These are phyloP conservation scores for Cyberlindnera sargentensis DNA, from an alignment of 805 yeast species.

Conservation along the genomic window DNA sequence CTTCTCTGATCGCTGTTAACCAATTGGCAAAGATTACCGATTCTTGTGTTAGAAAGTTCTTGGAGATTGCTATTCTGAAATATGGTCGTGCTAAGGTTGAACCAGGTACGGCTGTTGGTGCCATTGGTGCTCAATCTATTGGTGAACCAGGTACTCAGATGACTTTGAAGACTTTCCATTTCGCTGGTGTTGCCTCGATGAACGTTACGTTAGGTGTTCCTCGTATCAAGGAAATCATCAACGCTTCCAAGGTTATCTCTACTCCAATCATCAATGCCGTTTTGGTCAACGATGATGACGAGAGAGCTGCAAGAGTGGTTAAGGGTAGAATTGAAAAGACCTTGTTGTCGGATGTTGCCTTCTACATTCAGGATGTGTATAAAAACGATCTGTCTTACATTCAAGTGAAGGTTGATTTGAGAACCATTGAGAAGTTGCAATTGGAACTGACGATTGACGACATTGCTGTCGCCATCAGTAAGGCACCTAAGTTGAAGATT, in stretches of 20 bases:
- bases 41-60: constrained; percentile 52
- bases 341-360: constrained; percentile 75
- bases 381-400: constrained; percentile 70
- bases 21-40: constrained; percentile 65
- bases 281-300: constrained; percentile 87
- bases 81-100: constrained; percentile 89
- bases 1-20: constrained; percentile 41
- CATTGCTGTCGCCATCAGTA: constrained; percentile 72
- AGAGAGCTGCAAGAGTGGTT: constrained; percentile 96
- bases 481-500: constrained; percentile 87
- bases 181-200: constrained; percentile 99
- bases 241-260: constrained; percentile 90
- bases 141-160: constrained; percentile 99
- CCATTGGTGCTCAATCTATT: constrained; percentile 97
- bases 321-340: constrained; percentile 97
- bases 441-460: constrained; percentile 82
- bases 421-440: constrained; percentile 83
- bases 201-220: constrained; percentile 98
- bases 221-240: constrained; percentile 97
- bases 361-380: constrained; percentile 90
- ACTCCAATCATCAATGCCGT: constrained; percentile 96
- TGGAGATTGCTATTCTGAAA: constrained; percentile 71
- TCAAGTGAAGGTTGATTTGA: constrained; percentile 73
- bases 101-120: constrained; percentile 99
- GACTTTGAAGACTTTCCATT: constrained; percentile 95